Evolutionary conservation across 2,329 filamentous ascomycete genomes (phyloP), one percentile per base, ranked within the genome.

Genomic region (Monosporascus sp.): DNA sequence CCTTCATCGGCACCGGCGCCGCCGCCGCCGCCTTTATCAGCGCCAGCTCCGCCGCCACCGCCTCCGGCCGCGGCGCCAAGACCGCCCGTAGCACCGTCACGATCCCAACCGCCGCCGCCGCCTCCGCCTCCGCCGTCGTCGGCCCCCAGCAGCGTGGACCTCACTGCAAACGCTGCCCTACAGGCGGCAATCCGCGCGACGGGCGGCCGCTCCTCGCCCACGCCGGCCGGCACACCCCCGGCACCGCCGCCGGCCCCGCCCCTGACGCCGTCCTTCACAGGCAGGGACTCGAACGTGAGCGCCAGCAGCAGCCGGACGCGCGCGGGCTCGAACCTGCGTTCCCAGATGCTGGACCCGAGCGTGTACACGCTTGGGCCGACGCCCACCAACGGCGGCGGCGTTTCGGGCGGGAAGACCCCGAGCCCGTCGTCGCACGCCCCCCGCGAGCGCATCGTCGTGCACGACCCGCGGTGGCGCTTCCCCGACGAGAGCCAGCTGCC

Each of bases 401-500:
- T 31, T 31, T 31, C 27, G 27, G 20, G 43, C 70, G 63, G 60
- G 46, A 80, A 78, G 59, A 76, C 73, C 22, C 73, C 78, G 2
- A 79, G 74, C 56, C 75, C 77, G 1, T 73, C 74, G 5, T 71
- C 70, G 47, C 64, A 64, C 56, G 62, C 5, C 11, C 24, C 43
- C 43, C 5, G 61, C 31, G 69, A 64, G 40, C 76, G 77, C 20
- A 73, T 85, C 53, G 72, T 82, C 11, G 84, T 96, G 49, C 82
- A 91, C 57, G 94, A 97, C 69, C 71, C 79, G 51, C 80, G 93
- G 61, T 99, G 91, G 85, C 88, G 86, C 59, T 99, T 97, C 67
- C 88, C 93, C 62, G 83, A 87, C 47, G 93, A 97, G 63, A 82
- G 79, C 37, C 79, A 89, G 61, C 79, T 97, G 47, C 93, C 94